Evolutionary conservation across 306 rosid genomes (phyloP).

Genomic region (Luffa aegyptiaca): DNA sequence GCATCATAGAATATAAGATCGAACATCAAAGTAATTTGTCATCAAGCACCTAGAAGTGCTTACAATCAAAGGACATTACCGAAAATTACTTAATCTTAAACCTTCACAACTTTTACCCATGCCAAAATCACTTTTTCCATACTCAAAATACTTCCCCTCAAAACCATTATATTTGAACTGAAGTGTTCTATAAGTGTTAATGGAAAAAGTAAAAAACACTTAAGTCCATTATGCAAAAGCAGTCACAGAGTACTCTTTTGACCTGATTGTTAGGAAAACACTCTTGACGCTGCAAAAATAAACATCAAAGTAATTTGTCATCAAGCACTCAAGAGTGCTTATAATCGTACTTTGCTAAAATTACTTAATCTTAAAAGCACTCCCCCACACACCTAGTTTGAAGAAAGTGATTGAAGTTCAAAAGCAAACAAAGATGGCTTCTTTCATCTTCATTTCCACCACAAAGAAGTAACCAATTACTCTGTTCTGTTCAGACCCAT

Average conservation of each 20-base stretch:
- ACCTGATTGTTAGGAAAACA: too few species aligned
- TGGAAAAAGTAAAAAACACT: neutral
- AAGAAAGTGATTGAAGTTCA: neutral
- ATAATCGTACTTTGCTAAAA: neutral
- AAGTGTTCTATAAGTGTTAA: neutral
- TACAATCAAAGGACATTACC: too few species aligned
- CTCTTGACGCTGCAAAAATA: too few species aligned
- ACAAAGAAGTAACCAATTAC: neutral
- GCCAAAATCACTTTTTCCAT: neutral
- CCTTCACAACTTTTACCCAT: neutral
- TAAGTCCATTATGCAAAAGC: neutral
- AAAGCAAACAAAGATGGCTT: neutral
- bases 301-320: neutral
- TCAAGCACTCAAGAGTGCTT: neutral
- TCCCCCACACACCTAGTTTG: neutral
- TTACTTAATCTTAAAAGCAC: neutral
- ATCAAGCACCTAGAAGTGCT: too few species aligned
- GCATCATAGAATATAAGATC: too few species aligned
- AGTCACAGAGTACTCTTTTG: neutral
- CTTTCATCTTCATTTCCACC: too few species aligned
- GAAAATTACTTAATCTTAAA: neutral
- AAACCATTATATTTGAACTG: neutral
- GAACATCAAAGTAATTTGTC: too few species aligned
- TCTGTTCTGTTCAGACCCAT: neutral
- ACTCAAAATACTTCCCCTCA: neutral